Evolutionary conservation across 768 basidiomycete genomes (phyloP).

Genomic region (Phlebiopsis flavidoalba): DNA sequence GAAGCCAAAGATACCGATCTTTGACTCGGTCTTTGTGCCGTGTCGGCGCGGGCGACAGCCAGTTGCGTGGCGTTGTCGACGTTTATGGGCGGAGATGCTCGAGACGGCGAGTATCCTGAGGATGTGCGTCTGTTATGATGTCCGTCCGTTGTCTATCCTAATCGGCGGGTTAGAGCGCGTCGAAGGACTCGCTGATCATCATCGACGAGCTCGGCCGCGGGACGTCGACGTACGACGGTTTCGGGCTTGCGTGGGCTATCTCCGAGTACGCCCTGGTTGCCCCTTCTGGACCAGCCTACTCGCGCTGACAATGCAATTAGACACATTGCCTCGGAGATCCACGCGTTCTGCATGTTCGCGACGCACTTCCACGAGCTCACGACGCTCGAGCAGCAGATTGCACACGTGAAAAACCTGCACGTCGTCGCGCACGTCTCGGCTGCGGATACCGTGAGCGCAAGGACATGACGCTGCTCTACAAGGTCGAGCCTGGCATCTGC

Average conservation of each 20-base stretch:
- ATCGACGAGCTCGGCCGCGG: constrained; percentile 97
- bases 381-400: constrained; percentile 77
- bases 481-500: constrained; percentile 78
- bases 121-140: constrained; percentile 36
- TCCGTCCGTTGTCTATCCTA: neutral
- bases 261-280: constrained; percentile 64
- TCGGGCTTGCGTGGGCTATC: constrained; percentile 97
- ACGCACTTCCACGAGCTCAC: constrained; percentile 99
- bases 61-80: constrained; percentile 97
- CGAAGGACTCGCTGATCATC: constrained; percentile 89
- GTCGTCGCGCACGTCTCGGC: constrained; percentile 88
- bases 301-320: constrained; percentile 33
- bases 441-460: constrained; percentile 42
- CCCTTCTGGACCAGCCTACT: neutral
- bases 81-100: constrained; percentile 99
- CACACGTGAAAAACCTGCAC: constrained; percentile 90
- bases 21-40: constrained; percentile 94
- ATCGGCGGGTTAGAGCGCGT: constrained; percentile 60
- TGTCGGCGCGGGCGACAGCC: constrained; percentile 96
- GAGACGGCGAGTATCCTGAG: constrained; percentile 94
- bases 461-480: constrained; percentile 80
- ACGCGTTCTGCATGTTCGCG: constrained; percentile 93
- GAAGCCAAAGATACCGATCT: constrained; percentile 84
- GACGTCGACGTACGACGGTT: constrained; percentile 96
- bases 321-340: constrained; percentile 88